These are phyloP conservation scores for Lasiosphaeris hirsuta DNA, from an alignment of 495 filamentous ascomycete species.

Conservation along the genomic window DNA sequence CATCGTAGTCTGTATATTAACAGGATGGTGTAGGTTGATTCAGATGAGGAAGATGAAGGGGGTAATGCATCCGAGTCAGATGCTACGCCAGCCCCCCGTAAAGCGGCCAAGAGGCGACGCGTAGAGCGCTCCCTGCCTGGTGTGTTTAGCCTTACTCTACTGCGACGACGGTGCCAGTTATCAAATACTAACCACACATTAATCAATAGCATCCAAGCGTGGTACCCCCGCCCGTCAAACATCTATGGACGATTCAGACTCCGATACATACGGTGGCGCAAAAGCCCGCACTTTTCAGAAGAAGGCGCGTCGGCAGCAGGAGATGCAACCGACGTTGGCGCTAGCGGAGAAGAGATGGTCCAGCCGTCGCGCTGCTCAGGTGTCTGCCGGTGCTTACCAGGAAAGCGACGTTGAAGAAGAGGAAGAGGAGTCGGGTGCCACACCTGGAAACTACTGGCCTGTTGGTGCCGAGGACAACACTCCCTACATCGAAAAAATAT, in stretches of 20 bases:
- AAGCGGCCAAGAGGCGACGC: constrained; percentile 46
- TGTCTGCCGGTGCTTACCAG: constrained; percentile 85
- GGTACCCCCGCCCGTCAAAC: constrained; percentile 57
- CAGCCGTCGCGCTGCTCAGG: constrained; percentile 76
- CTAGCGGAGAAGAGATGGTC: constrained; percentile 84
- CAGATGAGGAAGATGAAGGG: constrained; percentile 61
- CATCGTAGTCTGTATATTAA: constrained; percentile 21
- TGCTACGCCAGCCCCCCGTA: constrained; percentile 48
- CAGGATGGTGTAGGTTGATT: constrained; percentile 56
- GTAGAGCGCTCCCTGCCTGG: constrained; percentile 48
- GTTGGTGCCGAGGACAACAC: constrained; percentile 62
- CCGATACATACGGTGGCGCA: constrained; percentile 72
- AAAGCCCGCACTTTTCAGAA: constrained; percentile 63
- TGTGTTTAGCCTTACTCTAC: constrained; percentile 28
- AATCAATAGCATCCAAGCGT: constrained; percentile 59
- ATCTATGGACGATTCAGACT: constrained; percentile 60
- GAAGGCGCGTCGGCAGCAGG: constrained; percentile 65
- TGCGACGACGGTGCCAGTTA: not conserved
- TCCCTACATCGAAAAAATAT: constrained; percentile 82
- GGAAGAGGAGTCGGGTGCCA: constrained; percentile 59
- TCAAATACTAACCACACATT: constrained; percentile 23
- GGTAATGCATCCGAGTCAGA: constrained; percentile 64
- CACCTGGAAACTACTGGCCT: constrained; percentile 58
- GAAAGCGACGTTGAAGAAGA: constrained; percentile 71
- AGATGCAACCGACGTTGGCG: constrained; percentile 54